Percentiles rank a stretch among this genome's conserved stretches.
phyloP scores from a whole-genome alignment of 345 rosid genomes.

The Eucalyptus regnans region DNA sequence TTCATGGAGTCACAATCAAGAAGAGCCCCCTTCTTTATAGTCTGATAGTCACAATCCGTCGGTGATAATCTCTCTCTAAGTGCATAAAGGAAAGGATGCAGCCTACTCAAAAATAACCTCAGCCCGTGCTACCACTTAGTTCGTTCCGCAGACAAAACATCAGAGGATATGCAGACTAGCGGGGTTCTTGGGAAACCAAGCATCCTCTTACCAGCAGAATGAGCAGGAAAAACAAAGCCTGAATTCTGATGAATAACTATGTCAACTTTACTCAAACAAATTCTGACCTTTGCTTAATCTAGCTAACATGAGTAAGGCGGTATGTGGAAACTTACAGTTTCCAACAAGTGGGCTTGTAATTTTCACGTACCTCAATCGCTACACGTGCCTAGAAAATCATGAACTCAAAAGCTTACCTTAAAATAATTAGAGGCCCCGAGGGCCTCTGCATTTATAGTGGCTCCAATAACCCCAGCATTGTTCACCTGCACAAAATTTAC shows the following conservation, averaged over 20 bases:
- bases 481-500: conserved; percentile 3
- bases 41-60: background rate
- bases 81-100: background rate
- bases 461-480: conserved; percentile 11
- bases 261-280: background rate
- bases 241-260: background rate
- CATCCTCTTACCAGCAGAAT: background rate
- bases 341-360: background rate
- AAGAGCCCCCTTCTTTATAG: background rate
- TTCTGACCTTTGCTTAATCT: background rate
- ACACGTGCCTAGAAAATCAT: background rate
- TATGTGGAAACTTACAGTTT: background rate
- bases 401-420: background rate
- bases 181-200: background rate
- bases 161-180: background rate
- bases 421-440: background rate
- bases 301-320: background rate
- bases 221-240: background rate
- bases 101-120: background rate
- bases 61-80: background rate
- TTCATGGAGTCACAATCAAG: background rate
- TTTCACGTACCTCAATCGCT: background rate
- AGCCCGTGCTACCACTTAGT: background rate
- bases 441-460: background rate
- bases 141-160: background rate